phyloP scores from a whole-genome alignment of 129 eudicot genomes.

The Ambrosia trifida region DNA sequence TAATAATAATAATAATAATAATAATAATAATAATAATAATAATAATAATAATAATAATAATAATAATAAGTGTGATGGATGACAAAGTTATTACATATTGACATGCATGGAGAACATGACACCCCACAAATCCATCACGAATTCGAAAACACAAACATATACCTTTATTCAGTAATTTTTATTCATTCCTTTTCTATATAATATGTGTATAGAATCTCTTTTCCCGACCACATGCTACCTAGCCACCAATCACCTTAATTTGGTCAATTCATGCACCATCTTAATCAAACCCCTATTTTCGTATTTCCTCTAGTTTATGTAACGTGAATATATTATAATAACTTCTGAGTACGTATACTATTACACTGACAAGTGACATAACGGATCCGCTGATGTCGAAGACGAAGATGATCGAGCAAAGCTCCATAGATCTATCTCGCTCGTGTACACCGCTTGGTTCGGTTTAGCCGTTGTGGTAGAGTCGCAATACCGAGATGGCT shows the following conservation, averaged over 20 bases:
- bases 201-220: conserved; percentile 35
- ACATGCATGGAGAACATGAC: conserved; percentile 27
- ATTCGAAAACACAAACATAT: conserved; percentile 36
- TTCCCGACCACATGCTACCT: conserved; percentile 25
- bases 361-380: conserved; percentile 60
- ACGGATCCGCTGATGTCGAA: conserved; percentile 50
- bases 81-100: neutral
- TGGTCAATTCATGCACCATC: conserved; percentile 29
- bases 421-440: conserved; percentile 57
- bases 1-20: too few species aligned
- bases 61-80: neutral
- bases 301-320: conserved; percentile 13
- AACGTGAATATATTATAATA: conserved; percentile 1
- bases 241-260: conserved; percentile 27
- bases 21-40: too few species aligned
- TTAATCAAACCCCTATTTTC: conserved; percentile 26
- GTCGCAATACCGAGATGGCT: conserved; percentile 20
- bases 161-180: conserved; percentile 36
- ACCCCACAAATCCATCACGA: conserved; percentile 41
- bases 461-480: conserved; percentile 18
- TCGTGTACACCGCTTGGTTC: conserved; percentile 33
- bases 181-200: conserved; percentile 44
- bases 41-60: too few species aligned
- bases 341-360: conserved; percentile 2
- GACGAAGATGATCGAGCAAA: conserved; percentile 43